These are phyloP conservation scores for Raphanus raphanistrum DNA, from an alignment of 345 rosid genomes.

Conservation along the genomic window DNA sequence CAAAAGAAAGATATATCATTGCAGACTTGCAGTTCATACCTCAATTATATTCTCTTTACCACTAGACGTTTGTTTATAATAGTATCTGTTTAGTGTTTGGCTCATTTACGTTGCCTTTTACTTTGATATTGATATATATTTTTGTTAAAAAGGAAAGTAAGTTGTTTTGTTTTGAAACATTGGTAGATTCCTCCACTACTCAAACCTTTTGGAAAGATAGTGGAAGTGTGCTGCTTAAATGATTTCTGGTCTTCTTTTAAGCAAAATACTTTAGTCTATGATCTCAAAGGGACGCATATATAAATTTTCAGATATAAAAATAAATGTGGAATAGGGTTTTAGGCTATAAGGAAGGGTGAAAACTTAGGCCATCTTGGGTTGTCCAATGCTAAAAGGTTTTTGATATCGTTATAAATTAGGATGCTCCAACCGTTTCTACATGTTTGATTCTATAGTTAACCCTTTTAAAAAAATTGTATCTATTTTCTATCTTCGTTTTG, in stretches of 20 bases:
- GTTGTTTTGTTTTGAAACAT: slow-evolving; percentile 30
- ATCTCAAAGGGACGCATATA: slow-evolving; percentile 23
- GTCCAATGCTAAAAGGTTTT: not conserved
- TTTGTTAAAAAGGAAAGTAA: slow-evolving; percentile 20
- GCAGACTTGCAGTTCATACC: not conserved
- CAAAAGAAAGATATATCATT: slow-evolving; percentile 18
- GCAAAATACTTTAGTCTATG: not conserved
- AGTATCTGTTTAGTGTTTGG: not conserved
- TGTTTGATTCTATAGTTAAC: not conserved
- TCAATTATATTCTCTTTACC: slow-evolving; percentile 27
- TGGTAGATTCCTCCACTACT: slow-evolving; percentile 42
- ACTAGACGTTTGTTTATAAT: slow-evolving; percentile 26
- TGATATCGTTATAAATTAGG: not conserved
- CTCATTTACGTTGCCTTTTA: slow-evolving; percentile 28
- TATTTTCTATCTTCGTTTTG: not conserved
- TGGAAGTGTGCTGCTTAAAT: slow-evolving; percentile 36
- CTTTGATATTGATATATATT: not conserved
- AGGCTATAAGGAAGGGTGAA: not conserved
- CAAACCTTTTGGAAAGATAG: slow-evolving; percentile 25
- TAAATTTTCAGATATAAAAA: not conserved
- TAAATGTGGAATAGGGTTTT: not conserved
- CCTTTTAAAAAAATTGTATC: not conserved
- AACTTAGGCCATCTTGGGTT: not conserved
- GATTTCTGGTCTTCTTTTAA: not conserved
- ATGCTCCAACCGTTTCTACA: not conserved